Base-by-base conservation (phyloP, 2,329 filamentous ascomycete species). In the Dothistroma septosporum region DNA sequence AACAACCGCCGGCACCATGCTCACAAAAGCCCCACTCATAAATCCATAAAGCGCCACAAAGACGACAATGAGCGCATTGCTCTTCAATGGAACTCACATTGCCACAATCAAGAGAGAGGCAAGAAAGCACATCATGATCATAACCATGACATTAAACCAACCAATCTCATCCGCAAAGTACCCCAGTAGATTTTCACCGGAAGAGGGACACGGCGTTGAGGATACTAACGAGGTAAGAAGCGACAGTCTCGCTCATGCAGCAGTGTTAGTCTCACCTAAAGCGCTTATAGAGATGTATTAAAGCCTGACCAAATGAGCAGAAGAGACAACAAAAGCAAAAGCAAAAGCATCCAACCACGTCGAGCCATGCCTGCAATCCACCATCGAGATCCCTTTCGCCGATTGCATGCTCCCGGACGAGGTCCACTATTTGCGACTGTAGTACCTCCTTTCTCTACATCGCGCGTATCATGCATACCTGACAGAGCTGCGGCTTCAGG, bases 41-140 rank as follows among this genome's bases (percentile, higher is more conserved):
- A 91, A 89, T 19, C 88, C 89, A 66, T 88, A 91, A 7, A 90
- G 74, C n/a, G 82, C 78, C 12, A 83, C 80, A 72, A 89, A 91
- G 37, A 85, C 78, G 54, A 90, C 80, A 60, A 87, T 83, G 1
- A 83, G 80, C 0, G 81, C 80, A 10, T 85, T 82, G 41, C 77
- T 77, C 2, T 64, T 62, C 11, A 77, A 79, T 1, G 81, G 80
- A 4, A 85, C 74, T 84, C 85, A 83, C 1, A 88, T 72, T 31
- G 78, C 81, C 0, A 86, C 74, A 12, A 74, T 74, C 44, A 75
- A 70, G 3, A 78, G 41, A 11, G 74, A 66, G 0, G 73, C 74
- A 37, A 74, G 69, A 7, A 75, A 49, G 10, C 72, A 70, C 64
- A 76, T 74, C 22, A 73, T 59, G n/a, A 74, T 65, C 9, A 78